These are phyloP conservation scores for Cercospora zeina DNA, from an alignment of 2,329 filamentous ascomycete genomes.

Conservation along the genomic window DNA sequence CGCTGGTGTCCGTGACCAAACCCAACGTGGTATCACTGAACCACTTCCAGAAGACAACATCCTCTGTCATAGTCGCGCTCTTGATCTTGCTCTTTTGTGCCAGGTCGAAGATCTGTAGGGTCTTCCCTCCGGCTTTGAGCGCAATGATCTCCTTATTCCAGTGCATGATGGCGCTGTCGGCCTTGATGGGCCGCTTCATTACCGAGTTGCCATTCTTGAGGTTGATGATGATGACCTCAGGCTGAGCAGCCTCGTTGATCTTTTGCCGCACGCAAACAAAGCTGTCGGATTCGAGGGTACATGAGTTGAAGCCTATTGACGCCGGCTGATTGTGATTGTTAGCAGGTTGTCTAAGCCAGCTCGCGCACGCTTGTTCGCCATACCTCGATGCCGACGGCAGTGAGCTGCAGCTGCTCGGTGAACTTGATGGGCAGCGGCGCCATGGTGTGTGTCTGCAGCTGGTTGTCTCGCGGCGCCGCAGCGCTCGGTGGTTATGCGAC, in stretches of 20 bases:
- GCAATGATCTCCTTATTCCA: slow-evolving; percentile 95
- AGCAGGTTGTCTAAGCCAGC: not conserved
- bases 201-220: slow-evolving; percentile 97
- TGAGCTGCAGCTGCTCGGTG: slow-evolving; percentile 77
- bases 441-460: slow-evolving; percentile 43
- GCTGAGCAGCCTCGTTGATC: slow-evolving; percentile 76
- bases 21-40: slow-evolving; percentile 86
- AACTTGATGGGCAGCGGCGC: slow-evolving; percentile 87
- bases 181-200: slow-evolving; percentile 92
- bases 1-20: slow-evolving; percentile 83
- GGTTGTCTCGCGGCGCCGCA: slow-evolving; percentile 30
- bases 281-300: slow-evolving; percentile 95
- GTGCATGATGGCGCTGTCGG: slow-evolving; percentile 99
- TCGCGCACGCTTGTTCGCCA: not conserved
- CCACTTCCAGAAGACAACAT: slow-evolving; percentile 99
- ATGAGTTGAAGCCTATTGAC: slow-evolving; percentile 84
- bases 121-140: slow-evolving; percentile 88
- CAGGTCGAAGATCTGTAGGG: slow-evolving; percentile 96
- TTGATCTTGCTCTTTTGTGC: slow-evolving; percentile 92
- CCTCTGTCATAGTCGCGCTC: slow-evolving; percentile 93
- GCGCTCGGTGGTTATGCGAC: slow-evolving; percentile 20
- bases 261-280: slow-evolving; percentile 97
- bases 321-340: slow-evolving; percentile 51
- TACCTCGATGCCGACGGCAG: slow-evolving; percentile 52
- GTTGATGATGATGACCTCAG: slow-evolving; percentile 96